Evolutionary conservation across 1,284 basidiomycete species (phyloP), one percentile per base, ranked within the genome.

Genomic region (Meira nashicola): DNA sequence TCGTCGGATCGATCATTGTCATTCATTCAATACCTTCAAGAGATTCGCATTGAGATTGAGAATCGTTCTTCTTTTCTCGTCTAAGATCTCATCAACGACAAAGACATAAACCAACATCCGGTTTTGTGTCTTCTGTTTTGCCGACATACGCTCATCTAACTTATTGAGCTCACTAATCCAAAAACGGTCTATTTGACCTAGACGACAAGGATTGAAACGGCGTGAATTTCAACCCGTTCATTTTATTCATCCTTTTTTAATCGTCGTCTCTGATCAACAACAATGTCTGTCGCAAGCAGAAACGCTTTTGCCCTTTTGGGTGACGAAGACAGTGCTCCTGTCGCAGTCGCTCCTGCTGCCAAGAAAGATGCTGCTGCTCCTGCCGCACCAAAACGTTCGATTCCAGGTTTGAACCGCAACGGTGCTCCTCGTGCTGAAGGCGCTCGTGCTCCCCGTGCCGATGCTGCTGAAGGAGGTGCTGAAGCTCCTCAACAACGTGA

Each of bases 221-320:
- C 28, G n/a, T n/a, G n/a, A n/a, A 33, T 33, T 33, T 33, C 28
- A 33, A 33, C 8, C 28, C 28, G 28, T 33, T 33, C 28, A 33
- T 33, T 8, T n/a, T 33, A 33, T 33, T 33, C 28, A 33, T 33
- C 28, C 28, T 33, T 33, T 33, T 33, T 33, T 1, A 41, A 28
- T 57, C 46, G 12, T 51, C 25, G 46, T 50, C n/a, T 46, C 25
- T 19, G 51, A 54, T 61, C 47, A 40, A 46, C 43, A 39, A 43
- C 4, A 59, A 78, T 78, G 76, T 75, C 74, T 67, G 73, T 77
- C 75, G 73, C 73, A 66, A 74, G 65, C 64, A 71, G 60, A 58
- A 78, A 78, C 73, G 70, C 75, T 56, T 78, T 78, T 67, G 69
- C 68, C 55, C 67, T 76, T 62, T 71, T 78, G 50, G 68, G 72